These are phyloP conservation scores for Aspergillus fumigatiaffinis DNA, from an alignment of 2,329 filamentous ascomycete species.

Conservation along the genomic window DNA sequence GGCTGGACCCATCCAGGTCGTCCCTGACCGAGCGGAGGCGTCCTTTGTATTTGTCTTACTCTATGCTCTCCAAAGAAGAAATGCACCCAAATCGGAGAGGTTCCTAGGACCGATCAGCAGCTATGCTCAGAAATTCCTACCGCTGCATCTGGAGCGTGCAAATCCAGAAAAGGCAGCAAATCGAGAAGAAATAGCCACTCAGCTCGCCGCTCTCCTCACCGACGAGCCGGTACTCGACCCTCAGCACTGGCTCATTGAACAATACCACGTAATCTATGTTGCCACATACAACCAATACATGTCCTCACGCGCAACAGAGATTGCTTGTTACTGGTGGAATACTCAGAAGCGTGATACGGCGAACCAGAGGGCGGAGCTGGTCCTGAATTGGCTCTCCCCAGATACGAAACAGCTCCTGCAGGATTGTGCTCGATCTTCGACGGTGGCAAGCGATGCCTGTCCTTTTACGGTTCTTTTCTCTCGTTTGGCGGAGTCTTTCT, in stretches of 20 bases:
- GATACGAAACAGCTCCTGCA: background rate
- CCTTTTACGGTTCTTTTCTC: background rate
- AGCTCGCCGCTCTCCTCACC: background rate
- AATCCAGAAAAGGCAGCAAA: background rate
- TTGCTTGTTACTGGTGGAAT: background rate
- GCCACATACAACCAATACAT: background rate
- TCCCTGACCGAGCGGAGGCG: too few species aligned
- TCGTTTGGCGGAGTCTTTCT: background rate
- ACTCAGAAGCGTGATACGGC: background rate
- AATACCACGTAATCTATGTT: background rate
- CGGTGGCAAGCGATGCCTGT: background rate
- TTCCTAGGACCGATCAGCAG: background rate
- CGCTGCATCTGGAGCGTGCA: background rate
- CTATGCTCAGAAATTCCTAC: background rate
- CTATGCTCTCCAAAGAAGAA: too few species aligned
- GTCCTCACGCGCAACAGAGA: background rate
- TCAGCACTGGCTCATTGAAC: background rate
- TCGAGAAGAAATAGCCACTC: background rate
- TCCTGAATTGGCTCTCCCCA: conserved; percentile 3
- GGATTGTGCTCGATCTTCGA: background rate
- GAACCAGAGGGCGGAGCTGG: conserved; percentile 1
- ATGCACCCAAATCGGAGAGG: background rate
- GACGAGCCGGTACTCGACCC: background rate
- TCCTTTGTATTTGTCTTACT: too few species aligned
- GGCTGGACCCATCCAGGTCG: background rate